Conservation (phyloP, 2,329 filamentous ascomycete species). For the Phoma sp. region DNA sequence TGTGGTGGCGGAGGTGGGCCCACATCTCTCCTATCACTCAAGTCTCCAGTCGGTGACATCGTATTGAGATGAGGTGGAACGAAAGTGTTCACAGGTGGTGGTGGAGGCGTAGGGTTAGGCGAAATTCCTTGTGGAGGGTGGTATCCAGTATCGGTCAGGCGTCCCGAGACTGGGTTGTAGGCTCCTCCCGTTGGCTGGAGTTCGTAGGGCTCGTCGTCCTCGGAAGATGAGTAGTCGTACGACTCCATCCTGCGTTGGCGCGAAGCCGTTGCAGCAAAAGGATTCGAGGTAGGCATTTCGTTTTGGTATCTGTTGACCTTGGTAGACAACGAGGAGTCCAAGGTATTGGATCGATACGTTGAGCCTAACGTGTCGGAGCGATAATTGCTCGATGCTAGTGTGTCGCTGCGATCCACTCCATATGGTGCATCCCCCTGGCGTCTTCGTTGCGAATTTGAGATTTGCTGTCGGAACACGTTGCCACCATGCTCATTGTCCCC, state of each 20-base stretch:
- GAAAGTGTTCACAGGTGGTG: slow-evolving; percentile 23
- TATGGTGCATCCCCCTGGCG: slow-evolving; percentile 36
- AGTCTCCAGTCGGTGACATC: slow-evolving; percentile 36
- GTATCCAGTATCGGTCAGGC: slow-evolving; percentile 45
- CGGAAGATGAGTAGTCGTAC: slow-evolving; percentile 49
- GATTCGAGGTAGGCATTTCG: slow-evolving; percentile 43
- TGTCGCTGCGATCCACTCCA: slow-evolving; percentile 42
- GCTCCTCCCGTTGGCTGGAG: slow-evolving; percentile 37
- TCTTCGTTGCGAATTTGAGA: slow-evolving; percentile 45
- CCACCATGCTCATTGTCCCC: slow-evolving; percentile 27
- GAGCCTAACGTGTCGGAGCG: slow-evolving; percentile 32
- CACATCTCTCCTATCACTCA: slow-evolving; percentile 34
- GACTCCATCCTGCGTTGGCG: slow-evolving; percentile 41
- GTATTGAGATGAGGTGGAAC: slow-evolving; percentile 16
- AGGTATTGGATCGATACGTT: slow-evolving; percentile 17
- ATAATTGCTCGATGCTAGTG: slow-evolving; percentile 37
- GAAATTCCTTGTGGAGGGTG: slow-evolving; percentile 39
- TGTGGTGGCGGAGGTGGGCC: slow-evolving; percentile 39
- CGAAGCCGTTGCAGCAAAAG: slow-evolving; percentile 34
- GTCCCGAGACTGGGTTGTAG: slow-evolving; percentile 44
- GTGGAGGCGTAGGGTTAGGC: slow-evolving; percentile 43
- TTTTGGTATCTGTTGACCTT: slow-evolving; percentile 42
- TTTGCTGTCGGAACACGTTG: slow-evolving; percentile 50
- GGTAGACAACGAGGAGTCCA: slow-evolving; percentile 34
- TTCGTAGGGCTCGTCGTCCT: slow-evolving; percentile 48